These are phyloP conservation scores for Scleroderma citrinum DNA, from an alignment of 768 basidiomycete genomes.

Conservation along the genomic window DNA sequence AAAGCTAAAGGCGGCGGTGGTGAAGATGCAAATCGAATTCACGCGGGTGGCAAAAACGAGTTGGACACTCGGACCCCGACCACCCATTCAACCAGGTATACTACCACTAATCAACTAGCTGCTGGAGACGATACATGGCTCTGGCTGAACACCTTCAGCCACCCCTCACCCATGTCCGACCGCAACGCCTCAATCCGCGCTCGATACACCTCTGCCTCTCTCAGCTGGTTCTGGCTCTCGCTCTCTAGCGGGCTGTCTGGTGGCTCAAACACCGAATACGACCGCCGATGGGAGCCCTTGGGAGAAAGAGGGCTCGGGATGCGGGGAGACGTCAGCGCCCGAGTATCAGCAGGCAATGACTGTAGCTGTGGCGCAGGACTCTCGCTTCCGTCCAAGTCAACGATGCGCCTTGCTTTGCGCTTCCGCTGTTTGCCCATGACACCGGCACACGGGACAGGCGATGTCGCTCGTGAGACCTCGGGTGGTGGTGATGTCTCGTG, in stretches of 20 bases:
- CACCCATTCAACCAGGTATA: constrained; percentile 15
- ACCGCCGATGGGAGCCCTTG: constrained; percentile 10
- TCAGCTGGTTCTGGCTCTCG: constrained; percentile 26
- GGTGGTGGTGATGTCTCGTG: too few species aligned
- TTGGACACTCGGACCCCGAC: constrained; percentile 20
- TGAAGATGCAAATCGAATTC: not conserved
- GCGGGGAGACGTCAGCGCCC: constrained; percentile 15
- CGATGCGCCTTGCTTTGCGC: constrained; percentile 70
- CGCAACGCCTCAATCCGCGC: constrained; percentile 75
- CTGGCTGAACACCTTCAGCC: constrained; percentile 81
- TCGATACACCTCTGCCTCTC: constrained; percentile 67
- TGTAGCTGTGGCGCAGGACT: constrained; percentile 27
- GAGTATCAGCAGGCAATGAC: constrained; percentile 1
- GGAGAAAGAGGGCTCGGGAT: constrained; percentile 12
- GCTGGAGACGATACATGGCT: constrained; percentile 31
- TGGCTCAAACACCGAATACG: constrained; percentile 51
- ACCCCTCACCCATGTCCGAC: constrained; percentile 84
- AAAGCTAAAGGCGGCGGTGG: constrained; percentile 25
- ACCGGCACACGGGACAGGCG: constrained; percentile 39
- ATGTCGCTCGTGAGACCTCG: constrained; percentile 31
- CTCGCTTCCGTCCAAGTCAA: constrained; percentile 45
- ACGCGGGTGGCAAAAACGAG: not conserved
- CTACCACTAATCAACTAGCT: constrained; percentile 14
- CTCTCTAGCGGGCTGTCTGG: constrained; percentile 15
- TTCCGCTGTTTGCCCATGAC: constrained; percentile 40